These are phyloP conservation scores for Malus fusca DNA, from an alignment of 306 rosid species.

Conservation along the genomic window DNA sequence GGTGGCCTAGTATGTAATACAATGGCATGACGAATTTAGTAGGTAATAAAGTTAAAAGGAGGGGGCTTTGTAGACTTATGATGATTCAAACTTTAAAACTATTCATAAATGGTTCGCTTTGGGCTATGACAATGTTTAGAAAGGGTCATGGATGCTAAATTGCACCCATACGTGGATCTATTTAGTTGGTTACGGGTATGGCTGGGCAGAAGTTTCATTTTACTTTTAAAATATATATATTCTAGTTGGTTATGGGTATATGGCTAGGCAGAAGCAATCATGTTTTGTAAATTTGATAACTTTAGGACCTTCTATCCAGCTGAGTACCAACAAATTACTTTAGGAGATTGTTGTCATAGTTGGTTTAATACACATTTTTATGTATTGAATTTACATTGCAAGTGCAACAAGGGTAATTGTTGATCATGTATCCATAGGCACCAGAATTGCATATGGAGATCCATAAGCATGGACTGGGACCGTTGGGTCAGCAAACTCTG, in stretches of 20 bases:
- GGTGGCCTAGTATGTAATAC: background rate
- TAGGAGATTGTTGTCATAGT: background rate
- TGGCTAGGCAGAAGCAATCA: background rate
- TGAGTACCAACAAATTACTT: background rate
- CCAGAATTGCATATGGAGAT: slow-evolving; percentile 68
- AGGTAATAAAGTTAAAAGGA: background rate
- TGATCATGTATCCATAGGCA: slow-evolving; percentile 33
- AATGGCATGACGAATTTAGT: background rate
- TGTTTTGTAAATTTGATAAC: background rate
- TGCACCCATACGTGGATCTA: background rate
- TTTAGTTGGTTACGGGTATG: background rate
- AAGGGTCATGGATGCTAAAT: background rate
- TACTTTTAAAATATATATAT: no score
- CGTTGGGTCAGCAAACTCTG: slow-evolving; percentile 34
- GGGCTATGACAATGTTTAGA: background rate
- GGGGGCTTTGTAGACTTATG: background rate
- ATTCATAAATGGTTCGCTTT: background rate
- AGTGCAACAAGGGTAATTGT: slow-evolving; percentile 4
- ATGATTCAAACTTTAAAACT: background rate
- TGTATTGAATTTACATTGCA: background rate
- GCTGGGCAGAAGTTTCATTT: background rate
- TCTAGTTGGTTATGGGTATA: background rate
- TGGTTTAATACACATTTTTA: background rate
- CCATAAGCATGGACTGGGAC: slow-evolving; percentile 41
- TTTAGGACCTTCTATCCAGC: background rate